Evolutionary conservation across 2,329 filamentous ascomycete genomes (phyloP), one percentile per base, ranked within the genome.

Genomic region (Nemania sp.): DNA sequence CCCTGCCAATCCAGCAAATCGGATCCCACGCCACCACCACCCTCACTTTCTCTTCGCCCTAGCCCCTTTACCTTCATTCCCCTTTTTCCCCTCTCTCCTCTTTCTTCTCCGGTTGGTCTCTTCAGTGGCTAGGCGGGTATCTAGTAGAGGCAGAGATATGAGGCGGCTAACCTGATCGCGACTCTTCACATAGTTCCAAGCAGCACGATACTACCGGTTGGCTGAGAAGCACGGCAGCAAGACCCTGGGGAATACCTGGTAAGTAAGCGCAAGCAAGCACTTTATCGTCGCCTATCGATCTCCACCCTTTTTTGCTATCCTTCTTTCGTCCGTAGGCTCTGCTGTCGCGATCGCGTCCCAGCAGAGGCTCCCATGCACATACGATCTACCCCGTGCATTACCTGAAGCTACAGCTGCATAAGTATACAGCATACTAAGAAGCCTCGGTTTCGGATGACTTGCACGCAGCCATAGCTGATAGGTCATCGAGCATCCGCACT

Each of bases 231-330:
- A 88, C 73, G 94, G 94, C 52, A 90, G 88, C 77, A 97, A 96
- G 81, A 92, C 87, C 57, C 81, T 98, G 66, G 95, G 95, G 64
- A 97, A 98, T 79, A 90, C 91, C 70, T 99, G 95, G 94, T 97
- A 88, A 77, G 90, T 85, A 62, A 64, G 58, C 25, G 90, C 66
- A 88, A 76, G 90, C 85, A 62, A 65, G 57, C 66, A 57, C 60
- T 59, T 65, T 64, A 64, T 62, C 64, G 60, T 61, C 47, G 32
- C 50, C 43, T 50, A 52, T 42, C 48, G 45, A 51, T 65, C 53
- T 64, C 60, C 53, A 56, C 58, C 45, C 20, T 48, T 48, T n/a
- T 21, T 34, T 20, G 40, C 25, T 42, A 25, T 53, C 43, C 12
- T 2, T 45, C 53, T 37, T 55, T 57, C 37, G 64, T 62, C 65